phyloP scores from a whole-genome alignment of 2,329 filamentous ascomycete genomes.

The Fusarium citri region DNA sequence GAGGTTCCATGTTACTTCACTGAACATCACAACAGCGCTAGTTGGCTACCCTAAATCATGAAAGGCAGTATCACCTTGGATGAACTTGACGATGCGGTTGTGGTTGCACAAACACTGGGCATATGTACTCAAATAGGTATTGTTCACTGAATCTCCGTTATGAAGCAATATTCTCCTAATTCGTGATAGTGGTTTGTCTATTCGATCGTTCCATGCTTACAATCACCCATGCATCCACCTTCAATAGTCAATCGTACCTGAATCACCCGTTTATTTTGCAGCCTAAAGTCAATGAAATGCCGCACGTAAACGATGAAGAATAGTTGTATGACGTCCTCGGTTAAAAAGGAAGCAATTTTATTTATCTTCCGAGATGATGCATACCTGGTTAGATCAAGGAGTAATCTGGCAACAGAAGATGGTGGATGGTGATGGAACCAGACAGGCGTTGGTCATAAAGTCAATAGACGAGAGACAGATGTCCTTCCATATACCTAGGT shows the following conservation, averaged over 20 bases:
- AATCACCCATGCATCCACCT: neutral
- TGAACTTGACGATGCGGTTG: neutral
- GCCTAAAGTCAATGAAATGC: constrained; percentile 16
- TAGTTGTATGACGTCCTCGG: constrained; percentile 9
- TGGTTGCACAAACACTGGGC: neutral
- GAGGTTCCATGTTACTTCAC: neutral
- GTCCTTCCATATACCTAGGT: neutral
- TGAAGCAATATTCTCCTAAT: neutral
- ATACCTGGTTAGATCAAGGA: constrained; percentile 10
- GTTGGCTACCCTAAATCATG: constrained; percentile 25
- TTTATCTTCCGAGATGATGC: constrained; percentile 14
- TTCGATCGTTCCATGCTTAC: neutral
- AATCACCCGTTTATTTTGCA: constrained; percentile 1
- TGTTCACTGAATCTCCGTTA: neutral
- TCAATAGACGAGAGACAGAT: neutral
- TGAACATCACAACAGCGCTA: neutral
- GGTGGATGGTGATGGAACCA: constrained; percentile 36
- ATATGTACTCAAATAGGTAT: neutral
- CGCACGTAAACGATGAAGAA: neutral
- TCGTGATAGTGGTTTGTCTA: neutral
- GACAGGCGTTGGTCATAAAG: neutral
- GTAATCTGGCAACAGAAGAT: constrained; percentile 43
- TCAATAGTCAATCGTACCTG: neutral
- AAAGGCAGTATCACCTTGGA: neutral
- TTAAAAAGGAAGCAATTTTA: constrained; percentile 13